These are phyloP conservation scores for Microcyclospora pomicola DNA, from an alignment of 2,329 filamentous ascomycete species.

Conservation along the genomic window DNA sequence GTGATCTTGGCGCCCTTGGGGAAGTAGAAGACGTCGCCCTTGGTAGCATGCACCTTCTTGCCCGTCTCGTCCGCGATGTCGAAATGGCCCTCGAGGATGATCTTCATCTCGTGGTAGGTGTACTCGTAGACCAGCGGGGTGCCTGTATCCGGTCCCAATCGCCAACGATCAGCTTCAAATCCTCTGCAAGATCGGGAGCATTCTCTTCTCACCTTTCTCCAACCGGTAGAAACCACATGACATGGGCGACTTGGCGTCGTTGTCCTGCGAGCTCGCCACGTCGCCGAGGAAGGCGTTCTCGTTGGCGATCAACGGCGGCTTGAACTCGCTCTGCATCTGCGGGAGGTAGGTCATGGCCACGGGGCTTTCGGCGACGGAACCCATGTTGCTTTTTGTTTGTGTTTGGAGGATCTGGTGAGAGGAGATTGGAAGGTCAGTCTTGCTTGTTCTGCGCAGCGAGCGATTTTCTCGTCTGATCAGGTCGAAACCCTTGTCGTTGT, in stretches of 20 bases:
- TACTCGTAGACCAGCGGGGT: conserved; percentile 55
- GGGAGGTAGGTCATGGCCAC: conserved; percentile 38
- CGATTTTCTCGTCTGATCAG: too few relatives aligned
- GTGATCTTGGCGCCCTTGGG: conserved; percentile 53
- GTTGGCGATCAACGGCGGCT: conserved; percentile 52
- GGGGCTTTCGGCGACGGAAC: conserved; percentile 9
- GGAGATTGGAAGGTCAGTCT: too few relatives aligned
- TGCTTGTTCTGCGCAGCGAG: too few relatives aligned
- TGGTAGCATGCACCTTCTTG: conserved; percentile 42
- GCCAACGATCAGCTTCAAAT: not conserved
- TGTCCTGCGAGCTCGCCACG: conserved; percentile 38
- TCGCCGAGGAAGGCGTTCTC: conserved; percentile 57
- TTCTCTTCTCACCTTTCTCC: conserved; percentile 36
- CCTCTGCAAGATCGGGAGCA: not conserved
- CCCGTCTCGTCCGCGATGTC: conserved; percentile 51
- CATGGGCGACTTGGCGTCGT: conserved; percentile 45
- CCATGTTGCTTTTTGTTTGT: conserved; percentile 2
- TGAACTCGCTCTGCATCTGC: conserved; percentile 45
- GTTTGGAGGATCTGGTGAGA: too few relatives aligned
- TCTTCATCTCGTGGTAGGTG: conserved; percentile 61
- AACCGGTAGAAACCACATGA: conserved; percentile 53
- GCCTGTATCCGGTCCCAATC: conserved; percentile 18
- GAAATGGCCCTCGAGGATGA: conserved; percentile 54
- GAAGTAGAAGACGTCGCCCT: conserved; percentile 57
- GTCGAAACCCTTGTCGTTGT: not conserved